phyloP scores from a whole-genome alignment of 2,329 filamentous ascomycete genomes.

The Cladosporium sphaerospermum region DNA sequence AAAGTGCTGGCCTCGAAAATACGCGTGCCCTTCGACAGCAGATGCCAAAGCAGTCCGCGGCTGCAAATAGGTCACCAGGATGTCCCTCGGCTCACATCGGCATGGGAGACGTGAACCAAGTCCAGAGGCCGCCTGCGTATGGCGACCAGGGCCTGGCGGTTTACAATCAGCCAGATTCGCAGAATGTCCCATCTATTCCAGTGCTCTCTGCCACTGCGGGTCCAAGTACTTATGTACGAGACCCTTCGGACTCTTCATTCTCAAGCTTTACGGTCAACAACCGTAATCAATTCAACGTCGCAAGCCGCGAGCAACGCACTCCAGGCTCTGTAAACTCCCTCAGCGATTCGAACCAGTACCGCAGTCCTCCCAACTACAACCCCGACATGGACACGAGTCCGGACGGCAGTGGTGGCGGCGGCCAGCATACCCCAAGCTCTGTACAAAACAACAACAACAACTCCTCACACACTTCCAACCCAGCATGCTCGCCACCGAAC shows the following conservation, averaged over 20 bases:
- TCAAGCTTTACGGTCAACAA: background rate
- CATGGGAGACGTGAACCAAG: conserved; percentile 1
- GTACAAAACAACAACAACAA: conserved; percentile 16
- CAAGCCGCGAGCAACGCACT: conserved; percentile 21
- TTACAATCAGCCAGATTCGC: conserved; percentile 17
- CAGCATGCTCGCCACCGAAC: conserved; percentile 24
- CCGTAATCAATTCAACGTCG: conserved; percentile 17
- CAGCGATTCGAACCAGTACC: conserved; percentile 14
- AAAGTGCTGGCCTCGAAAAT: conserved; percentile 57
- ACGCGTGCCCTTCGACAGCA: conserved; percentile 19
- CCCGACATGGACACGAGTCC: conserved; percentile 28
- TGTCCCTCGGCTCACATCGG: conserved; percentile 17
- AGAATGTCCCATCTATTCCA: background rate
- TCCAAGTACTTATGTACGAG: background rate
- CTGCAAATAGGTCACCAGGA: conserved; percentile 11
- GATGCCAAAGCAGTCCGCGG: conserved; percentile 10
- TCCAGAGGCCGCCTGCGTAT: conserved; percentile 9
- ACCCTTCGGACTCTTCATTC: background rate
- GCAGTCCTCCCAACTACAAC: conserved; percentile 17
- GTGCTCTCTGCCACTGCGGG: background rate
- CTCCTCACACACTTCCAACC: conserved; percentile 25
- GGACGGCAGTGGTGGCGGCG: conserved; percentile 21
- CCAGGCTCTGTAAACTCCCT: conserved; percentile 18
- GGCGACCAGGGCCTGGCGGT: conserved; percentile 20
- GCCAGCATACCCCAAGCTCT: conserved; percentile 23